A percentile compares a stretch with the other conserved stretches of the same genome.
Evolutionary conservation across 208 protist species (phyloP).

Genomic region (Lotmaria passim): DNA sequence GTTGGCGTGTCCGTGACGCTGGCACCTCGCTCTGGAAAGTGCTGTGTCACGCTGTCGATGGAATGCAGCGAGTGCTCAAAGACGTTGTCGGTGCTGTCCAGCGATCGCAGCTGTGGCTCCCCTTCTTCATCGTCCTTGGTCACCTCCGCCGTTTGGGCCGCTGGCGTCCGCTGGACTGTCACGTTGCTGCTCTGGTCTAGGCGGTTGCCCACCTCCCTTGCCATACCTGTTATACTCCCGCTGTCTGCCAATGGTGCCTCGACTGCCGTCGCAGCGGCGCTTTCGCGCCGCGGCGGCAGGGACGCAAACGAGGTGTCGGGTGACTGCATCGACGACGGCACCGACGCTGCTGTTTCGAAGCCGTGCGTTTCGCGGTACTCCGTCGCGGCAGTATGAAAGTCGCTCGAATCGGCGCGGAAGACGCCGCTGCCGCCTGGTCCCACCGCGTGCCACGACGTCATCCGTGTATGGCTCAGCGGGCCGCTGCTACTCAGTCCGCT

Average conservation of each 20-base stretch:
- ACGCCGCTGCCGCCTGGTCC: constrained; percentile 2
- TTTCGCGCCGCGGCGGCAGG: not conserved
- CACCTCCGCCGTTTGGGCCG: too few species aligned
- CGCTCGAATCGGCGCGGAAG: not conserved
- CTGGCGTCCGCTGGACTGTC: not conserved
- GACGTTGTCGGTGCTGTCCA: constrained; percentile 9
- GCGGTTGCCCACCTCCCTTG: too few species aligned
- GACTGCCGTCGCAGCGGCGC: not conserved
- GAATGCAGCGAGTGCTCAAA: constrained; percentile 20
- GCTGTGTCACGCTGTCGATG: not conserved
- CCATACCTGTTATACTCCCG: not conserved
- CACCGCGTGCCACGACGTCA: not conserved
- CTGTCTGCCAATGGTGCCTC: not conserved
- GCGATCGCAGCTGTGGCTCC: not conserved
- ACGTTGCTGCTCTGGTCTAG: too few species aligned
- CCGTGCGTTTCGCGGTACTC: constrained; percentile 4
- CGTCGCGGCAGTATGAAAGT: not conserved
- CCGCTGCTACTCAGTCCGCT: not conserved
- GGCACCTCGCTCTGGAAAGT: not conserved
- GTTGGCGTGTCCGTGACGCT: not conserved
- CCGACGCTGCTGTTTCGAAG: constrained; percentile 8
- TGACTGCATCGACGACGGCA: constrained; percentile 13
- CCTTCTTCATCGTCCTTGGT: not conserved
- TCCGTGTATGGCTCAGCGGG: not conserved
- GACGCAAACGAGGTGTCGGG: constrained; percentile 1